Base-by-base conservation (phyloP, 495 filamentous ascomycete genomes). In the Margaritispora aquatica region DNA sequence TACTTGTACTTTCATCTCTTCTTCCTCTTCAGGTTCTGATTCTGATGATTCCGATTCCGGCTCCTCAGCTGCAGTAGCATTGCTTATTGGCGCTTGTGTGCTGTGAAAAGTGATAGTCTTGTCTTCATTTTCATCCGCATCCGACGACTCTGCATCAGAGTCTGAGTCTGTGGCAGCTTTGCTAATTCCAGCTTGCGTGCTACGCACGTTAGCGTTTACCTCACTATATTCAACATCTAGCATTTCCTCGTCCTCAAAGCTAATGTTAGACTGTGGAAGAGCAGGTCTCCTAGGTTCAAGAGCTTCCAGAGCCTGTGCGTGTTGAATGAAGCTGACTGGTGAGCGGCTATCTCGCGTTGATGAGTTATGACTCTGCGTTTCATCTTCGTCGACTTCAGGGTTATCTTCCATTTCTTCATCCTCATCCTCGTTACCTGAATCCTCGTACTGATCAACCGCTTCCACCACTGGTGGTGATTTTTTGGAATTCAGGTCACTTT, bases 271-370 rank as follows among this genome's bases (percentile, higher is more conserved):
- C 26, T 53, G 24, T 24, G 48, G 24, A 3, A 49, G 52, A 34
- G 26, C 55, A 15, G 48, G 29, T 50, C 36, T 26, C 36, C 0
- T 10, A 23, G n/a, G 4, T 54, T 57, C 26, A 3, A 11, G n/a
- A 2, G 50, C 15, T 58, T 31, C 7, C 26, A 26, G 2, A 13
- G 23, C 26, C 29, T 41, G 22, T 17, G 26, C 15, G 13, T 66
- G 58, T 47, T 59, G 54, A 48, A 49, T 60, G 56, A 64, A 61
- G 23, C 56, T 46, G n/a, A 64, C 49, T 38, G 65, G 65, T 31
- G 65, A 67, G 17, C 65, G 61, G 41, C 61, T 67, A 19, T 63
- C 61, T 5, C 58, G 58, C 2, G 19, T 55, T 23, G 61, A 61
- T 17, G 54, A 59, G 17, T 57, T 51, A 7, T 53, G 58, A 24